Percentiles rank a stretch among this genome's conserved stretches.
These are phyloP conservation scores for Dispira parvispora DNA, from an alignment of 192 early-diverging fungal species.

Conservation along the genomic window DNA sequence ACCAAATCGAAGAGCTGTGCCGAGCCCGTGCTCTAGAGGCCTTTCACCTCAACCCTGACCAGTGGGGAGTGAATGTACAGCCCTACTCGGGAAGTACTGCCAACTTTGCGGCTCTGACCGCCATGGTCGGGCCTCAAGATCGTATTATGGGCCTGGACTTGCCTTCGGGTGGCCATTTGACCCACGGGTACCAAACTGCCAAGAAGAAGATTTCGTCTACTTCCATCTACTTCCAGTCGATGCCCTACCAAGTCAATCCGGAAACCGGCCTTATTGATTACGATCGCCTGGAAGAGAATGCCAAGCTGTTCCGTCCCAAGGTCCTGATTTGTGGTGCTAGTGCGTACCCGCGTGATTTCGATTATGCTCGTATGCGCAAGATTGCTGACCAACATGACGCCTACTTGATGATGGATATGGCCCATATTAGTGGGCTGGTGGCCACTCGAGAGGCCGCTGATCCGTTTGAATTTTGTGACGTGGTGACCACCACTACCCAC, in stretches of 20 bases:
- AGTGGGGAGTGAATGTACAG: conserved; percentile 99
- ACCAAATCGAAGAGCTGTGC: conserved; percentile 90
- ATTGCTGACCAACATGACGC: conserved; percentile 93
- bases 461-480: conserved; percentile 96
- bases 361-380: conserved; percentile 90
- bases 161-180: conserved; percentile 99
- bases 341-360: conserved; percentile 98
- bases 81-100: conserved; percentile 98
- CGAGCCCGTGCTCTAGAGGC: conserved; percentile 87
- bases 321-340: conserved; percentile 97
- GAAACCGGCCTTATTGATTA: conserved; percentile 88
- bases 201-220: conserved; percentile 99
- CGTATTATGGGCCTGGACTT: conserved; percentile 99
- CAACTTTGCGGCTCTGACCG: conserved; percentile 96
- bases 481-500: conserved; percentile 99
- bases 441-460: conserved; percentile 76
- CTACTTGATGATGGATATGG: conserved; percentile 97
- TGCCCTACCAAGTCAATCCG: conserved; percentile 91
- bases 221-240: conserved; percentile 98
- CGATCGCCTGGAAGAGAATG: conserved; percentile 83
- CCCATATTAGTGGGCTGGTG: conserved; percentile 94
- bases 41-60: conserved; percentile 66
- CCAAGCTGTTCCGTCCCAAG: conserved; percentile 90
- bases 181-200: conserved; percentile 98
- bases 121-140: conserved; percentile 88